These are phyloP conservation scores for Sphagnum fallax DNA, from an alignment of 228 moss, liverwort and hornwort species.

Conservation along the genomic window DNA sequence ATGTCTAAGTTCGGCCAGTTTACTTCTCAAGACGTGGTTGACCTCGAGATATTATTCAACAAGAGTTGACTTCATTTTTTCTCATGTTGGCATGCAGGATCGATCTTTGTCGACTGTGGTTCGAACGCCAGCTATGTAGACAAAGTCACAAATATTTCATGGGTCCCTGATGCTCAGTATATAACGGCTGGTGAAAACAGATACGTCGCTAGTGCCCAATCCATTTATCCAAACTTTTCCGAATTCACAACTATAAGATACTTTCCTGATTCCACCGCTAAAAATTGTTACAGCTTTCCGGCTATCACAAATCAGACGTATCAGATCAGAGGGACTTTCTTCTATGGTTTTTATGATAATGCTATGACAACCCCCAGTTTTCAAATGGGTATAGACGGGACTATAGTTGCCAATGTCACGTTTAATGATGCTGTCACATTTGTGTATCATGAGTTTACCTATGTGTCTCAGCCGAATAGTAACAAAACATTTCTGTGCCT, in stretches of 20 bases:
- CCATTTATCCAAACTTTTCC: background rate
- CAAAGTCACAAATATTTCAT: conserved; percentile 6
- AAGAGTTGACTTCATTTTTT: background rate
- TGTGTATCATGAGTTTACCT: conserved; percentile 8
- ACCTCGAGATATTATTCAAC: too few relatives aligned
- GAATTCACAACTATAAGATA: conserved; percentile 14
- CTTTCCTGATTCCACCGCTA: conserved; percentile 7
- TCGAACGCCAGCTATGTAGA: conserved; percentile 3
- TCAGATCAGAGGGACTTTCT: conserved; percentile 11
- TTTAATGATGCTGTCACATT: background rate
- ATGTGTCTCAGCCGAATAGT: background rate
- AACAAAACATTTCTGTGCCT: conserved; percentile 10
- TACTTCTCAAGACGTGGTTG: too few relatives aligned
- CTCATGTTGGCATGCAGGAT: background rate
- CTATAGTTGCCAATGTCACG: background rate
- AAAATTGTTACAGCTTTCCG: conserved; percentile 13
- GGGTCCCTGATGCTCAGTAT: conserved; percentile 13
- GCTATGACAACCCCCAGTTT: conserved; percentile 1
- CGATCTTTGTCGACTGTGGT: conserved; percentile 21
- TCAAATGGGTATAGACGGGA: conserved; percentile 7
- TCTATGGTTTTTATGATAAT: conserved; percentile 11
- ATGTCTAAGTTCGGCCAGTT: too few relatives aligned
- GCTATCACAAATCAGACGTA: background rate
- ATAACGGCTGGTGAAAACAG: conserved; percentile 5
- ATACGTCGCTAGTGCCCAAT: background rate